These are phyloP conservation scores for Leccinum solheimii DNA, from an alignment of 1,284 basidiomycete species.

Conservation along the genomic window DNA sequence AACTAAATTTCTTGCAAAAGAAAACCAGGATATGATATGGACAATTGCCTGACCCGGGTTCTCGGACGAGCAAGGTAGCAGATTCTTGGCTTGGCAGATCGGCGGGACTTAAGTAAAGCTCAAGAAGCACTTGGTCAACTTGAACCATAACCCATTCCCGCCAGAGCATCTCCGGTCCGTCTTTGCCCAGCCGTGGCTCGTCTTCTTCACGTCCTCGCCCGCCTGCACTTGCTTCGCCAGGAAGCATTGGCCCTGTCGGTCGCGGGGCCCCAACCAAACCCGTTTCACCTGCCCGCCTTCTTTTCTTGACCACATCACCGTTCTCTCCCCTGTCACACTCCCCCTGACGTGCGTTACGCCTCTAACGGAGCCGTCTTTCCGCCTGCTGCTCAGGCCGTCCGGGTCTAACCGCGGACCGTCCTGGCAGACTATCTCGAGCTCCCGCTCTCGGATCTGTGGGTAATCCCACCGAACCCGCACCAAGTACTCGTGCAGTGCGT, in stretches of 20 bases:
- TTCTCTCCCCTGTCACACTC: conserved; percentile 11
- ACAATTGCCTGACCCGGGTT: too few relatives aligned
- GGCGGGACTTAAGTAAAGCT: too few relatives aligned
- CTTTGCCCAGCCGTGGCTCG: background rate
- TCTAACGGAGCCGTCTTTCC: conserved; percentile 52
- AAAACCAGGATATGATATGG: too few relatives aligned
- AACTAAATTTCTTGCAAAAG: too few relatives aligned
- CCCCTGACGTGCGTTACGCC: conserved; percentile 39
- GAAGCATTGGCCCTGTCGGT: conserved; percentile 17
- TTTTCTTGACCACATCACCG: too few relatives aligned
- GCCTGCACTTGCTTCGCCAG: conserved; percentile 22
- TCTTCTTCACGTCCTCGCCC: conserved; percentile 1
- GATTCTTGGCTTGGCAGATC: too few relatives aligned
- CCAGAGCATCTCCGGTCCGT: conserved; percentile 18
- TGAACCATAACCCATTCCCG: too few relatives aligned
- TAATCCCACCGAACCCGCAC: conserved; percentile 28
- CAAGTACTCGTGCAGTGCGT: conserved; percentile 39
- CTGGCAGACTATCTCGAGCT: conserved; percentile 38
- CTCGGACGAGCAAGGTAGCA: too few relatives aligned
- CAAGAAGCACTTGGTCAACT: too few relatives aligned
- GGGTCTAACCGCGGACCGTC: conserved; percentile 21
- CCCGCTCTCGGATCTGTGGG: conserved; percentile 38
- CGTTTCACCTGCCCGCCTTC: conserved; percentile 1
- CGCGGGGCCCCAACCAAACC: conserved; percentile 2
- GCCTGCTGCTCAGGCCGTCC: conserved; percentile 44